Conservation (phyloP, 352 stramenopile genomes). For the Globisporangium canariense region DNA sequence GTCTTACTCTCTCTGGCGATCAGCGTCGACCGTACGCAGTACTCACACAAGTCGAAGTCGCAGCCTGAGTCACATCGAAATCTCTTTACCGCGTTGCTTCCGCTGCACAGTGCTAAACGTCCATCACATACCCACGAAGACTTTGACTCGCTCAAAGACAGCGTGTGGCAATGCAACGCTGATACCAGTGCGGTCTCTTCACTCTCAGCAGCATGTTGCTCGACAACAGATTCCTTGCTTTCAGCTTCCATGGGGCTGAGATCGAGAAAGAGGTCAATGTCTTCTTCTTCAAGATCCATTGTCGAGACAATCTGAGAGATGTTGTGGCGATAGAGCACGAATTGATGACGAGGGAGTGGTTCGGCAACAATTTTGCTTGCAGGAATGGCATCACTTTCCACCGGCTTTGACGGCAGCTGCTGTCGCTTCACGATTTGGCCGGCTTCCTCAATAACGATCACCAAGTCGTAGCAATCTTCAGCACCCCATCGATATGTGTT, state of each 20-base stretch:
- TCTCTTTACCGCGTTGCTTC: slow-evolving; percentile 47
- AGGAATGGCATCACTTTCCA: slow-evolving; percentile 17
- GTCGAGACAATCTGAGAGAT: slow-evolving; percentile 44
- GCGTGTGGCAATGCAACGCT: slow-evolving; percentile 49
- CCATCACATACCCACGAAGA: slow-evolving; percentile 81
- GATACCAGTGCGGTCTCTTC: slow-evolving; percentile 29
- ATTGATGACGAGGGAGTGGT: slow-evolving; percentile 43
- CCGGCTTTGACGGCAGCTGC: slow-evolving; percentile 34
- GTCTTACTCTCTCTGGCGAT: slow-evolving; percentile 22
- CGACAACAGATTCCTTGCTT: neutral
- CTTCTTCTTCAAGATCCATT: slow-evolving; percentile 45
- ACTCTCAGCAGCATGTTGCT: slow-evolving; percentile 12
- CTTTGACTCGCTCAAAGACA: slow-evolving; percentile 41
- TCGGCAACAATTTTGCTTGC: slow-evolving; percentile 16
- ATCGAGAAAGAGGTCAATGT: slow-evolving; percentile 57
- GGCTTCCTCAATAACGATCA: slow-evolving; percentile 60
- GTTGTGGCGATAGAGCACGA: slow-evolving; percentile 59
- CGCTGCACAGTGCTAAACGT: slow-evolving; percentile 44
- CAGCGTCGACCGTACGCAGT: slow-evolving; percentile 44
- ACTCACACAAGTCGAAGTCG: slow-evolving; percentile 76
- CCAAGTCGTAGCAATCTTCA: slow-evolving; percentile 73
- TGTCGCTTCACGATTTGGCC: slow-evolving; percentile 45
- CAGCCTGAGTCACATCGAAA: slow-evolving; percentile 66
- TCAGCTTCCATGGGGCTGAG: slow-evolving; percentile 24
- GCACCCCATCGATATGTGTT: slow-evolving; percentile 83